phyloP scores from a whole-genome alignment of 805 yeast species.

The Wickerhamomyces alni region DNA sequence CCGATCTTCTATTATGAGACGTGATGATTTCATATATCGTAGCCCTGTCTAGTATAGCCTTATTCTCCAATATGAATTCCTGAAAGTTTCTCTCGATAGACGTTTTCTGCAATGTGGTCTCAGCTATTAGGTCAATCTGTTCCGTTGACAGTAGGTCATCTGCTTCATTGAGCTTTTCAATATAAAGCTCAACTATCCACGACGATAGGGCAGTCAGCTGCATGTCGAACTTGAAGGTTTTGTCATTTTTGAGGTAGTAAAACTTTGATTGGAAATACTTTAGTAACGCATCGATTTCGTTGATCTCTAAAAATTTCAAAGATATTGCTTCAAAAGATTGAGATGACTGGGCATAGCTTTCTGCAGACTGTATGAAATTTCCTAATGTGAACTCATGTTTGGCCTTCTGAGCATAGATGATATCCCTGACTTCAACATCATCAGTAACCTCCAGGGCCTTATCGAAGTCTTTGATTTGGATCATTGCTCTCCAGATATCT shows the following conservation, averaged over 20 bases:
- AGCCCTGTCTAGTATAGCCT: constrained; percentile 48
- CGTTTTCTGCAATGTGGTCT: constrained; percentile 21
- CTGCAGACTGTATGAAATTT: constrained; percentile 39
- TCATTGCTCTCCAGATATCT: constrained; percentile 66
- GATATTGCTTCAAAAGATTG: constrained; percentile 69
- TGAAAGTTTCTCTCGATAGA: constrained; percentile 29
- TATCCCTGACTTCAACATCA: constrained; percentile 36
- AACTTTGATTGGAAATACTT: constrained; percentile 41
- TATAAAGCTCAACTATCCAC: constrained; percentile 31
- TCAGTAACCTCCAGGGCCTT: constrained; percentile 48
- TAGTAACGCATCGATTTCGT: constrained; percentile 37
- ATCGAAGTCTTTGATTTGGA: constrained; percentile 50
- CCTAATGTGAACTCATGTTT: constrained; percentile 32
- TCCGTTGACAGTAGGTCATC: constrained; percentile 27
- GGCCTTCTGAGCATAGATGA: constrained; percentile 51
- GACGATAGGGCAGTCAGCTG: constrained; percentile 27
- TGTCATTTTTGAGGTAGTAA: constrained; percentile 19
- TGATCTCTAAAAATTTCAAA: constrained; percentile 41
- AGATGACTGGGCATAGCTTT: constrained; percentile 53
- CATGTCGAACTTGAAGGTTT: constrained; percentile 22
- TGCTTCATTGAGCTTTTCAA: constrained; percentile 27
- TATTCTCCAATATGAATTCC: constrained; percentile 44
- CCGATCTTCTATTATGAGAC: constrained; percentile 58
- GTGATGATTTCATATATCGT: constrained; percentile 69
- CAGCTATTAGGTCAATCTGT: constrained; percentile 17